Evolutionary conservation across 2,329 filamentous ascomycete species (phyloP), one percentile per base, ranked within the genome.

Genomic region (Penicillium vulpinum): DNA sequence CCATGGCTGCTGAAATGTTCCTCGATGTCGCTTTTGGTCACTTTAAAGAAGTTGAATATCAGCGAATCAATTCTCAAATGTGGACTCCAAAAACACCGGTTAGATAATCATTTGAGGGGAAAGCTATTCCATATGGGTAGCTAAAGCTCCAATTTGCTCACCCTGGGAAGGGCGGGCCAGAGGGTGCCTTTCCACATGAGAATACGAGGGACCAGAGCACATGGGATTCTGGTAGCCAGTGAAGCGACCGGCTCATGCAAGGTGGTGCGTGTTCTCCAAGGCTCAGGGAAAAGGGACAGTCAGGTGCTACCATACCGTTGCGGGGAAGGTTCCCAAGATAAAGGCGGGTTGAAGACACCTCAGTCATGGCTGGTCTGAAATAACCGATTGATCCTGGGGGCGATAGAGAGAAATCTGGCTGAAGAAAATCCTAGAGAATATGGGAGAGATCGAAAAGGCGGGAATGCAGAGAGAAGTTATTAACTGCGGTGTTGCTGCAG

Each of bases 281-380:
- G 5, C 28, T 26, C 57, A 65, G 54, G 64, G 55, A 54, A 62
- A 51, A 61, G 58, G 66, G 61, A 62, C 36, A 43, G 41, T 51
- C 52, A 65, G 66, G 69, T 66, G 68, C 67, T 69, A 72, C 73
- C 88, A 81, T 87, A 96, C 92, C 92, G 83, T 90, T 91, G 78
- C 92, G 91, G 78, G 94, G 93, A 77, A 99, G 88, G 81, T 97
- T 97, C 79, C 93, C 93, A 81, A 97, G 83, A 82, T 97, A 99
- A 68, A 97, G 90, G 81, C 94, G 87, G 73, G 93, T 97, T 67
- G 90, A 89, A 63, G 92, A 96, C 67, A 97, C 93, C 81, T 96
- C 91, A 71, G 86, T 88, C 85, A 91, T 92, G 68, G 65, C 62
- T 70, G 65, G 55, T 59, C 57, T 51, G 49, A 50, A 49, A 58